phyloP scores from a whole-genome alignment of 768 basidiomycete genomes.

The Leccinum subtestaceum region DNA sequence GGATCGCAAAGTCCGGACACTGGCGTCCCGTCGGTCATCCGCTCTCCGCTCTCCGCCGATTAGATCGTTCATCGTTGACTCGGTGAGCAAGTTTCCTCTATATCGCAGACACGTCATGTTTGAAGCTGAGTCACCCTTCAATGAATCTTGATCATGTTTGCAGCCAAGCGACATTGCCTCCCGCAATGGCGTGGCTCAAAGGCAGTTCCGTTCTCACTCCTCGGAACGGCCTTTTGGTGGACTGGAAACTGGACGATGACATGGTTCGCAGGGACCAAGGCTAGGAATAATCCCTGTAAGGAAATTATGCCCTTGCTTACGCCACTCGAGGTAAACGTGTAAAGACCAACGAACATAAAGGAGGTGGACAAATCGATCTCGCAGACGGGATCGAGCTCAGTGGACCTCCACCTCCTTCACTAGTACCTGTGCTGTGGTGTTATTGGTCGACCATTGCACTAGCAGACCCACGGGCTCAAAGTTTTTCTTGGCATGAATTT shows the following conservation, averaged over 20 bases:
- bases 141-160: slow-evolving; percentile 24
- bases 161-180: slow-evolving; percentile 34
- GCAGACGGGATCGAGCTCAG: slow-evolving; percentile 64
- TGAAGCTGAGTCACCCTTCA: slow-evolving; percentile 51
- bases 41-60: neutral
- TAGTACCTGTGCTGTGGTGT: slow-evolving; percentile 2
- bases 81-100: slow-evolving; percentile 41
- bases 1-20: slow-evolving; percentile 11
- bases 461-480: neutral
- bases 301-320: slow-evolving; percentile 57
- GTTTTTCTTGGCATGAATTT: neutral
- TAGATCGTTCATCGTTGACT: slow-evolving; percentile 28
- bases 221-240: slow-evolving; percentile 52
- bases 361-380: slow-evolving; percentile 63
- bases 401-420: slow-evolving; percentile 13
- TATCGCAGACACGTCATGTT: slow-evolving; percentile 41
- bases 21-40: neutral
- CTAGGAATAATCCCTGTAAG: slow-evolving; percentile 43
- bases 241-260: slow-evolving; percentile 31
- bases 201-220: slow-evolving; percentile 37
- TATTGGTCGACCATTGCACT: neutral
- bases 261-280: slow-evolving; percentile 40
- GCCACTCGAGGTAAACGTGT: slow-evolving; percentile 50
- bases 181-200: slow-evolving; percentile 51
- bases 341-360: slow-evolving; percentile 35